Evolutionary conservation across 2,329 filamentous ascomycete genomes (phyloP), one percentile per base, ranked within the genome.

Genomic region (Aspergillus aculeatus): DNA sequence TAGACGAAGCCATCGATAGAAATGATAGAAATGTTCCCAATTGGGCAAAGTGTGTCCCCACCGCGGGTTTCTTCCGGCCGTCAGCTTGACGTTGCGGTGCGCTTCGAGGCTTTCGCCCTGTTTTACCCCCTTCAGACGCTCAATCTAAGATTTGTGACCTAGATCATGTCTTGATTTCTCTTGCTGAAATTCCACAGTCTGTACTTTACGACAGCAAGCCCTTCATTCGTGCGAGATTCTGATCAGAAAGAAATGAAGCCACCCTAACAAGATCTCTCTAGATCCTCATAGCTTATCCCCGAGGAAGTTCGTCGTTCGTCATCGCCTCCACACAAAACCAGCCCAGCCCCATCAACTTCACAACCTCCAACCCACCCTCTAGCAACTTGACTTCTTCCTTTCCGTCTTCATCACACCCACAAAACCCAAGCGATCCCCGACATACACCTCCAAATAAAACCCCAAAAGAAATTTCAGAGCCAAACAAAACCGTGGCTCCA

Each of bases 401-500:
- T 16, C 14, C 32, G 7, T 12, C 31, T 10, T 35, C 38, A 44
- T 19, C 38, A 7, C 38, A 7, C 19, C 38, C 38, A 44, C 14
- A 44, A 5, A 19, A 44, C 14, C 19, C 16, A 12, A 14, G 16
- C 26, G 7, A 29, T 29, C 10, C 26, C n/a, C n/a, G n/a, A n/a
- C n/a, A n/a, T n/a, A n/a, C n/a, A n/a, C n/a, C n/a, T n/a, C n/a
- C n/a, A n/a, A n/a, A n/a, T n/a, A n/a, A n/a, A n/a, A n/a, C n/a
- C n/a, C n/a, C n/a, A n/a, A n/a, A n/a, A n/a, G n/a, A n/a, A n/a
- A n/a, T n/a, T n/a, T n/a, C n/a, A n/a, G n/a, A n/a, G n/a, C n/a
- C n/a, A n/a, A n/a, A n/a, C n/a, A 16, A 19, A 44, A 61, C 26
- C 58, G 69, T 75, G 73, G 71, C 67, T 65, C 68, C 66, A 1